Conservation (phyloP, 192 early-diverging fungal genomes). For the Backusella circina region DNA sequence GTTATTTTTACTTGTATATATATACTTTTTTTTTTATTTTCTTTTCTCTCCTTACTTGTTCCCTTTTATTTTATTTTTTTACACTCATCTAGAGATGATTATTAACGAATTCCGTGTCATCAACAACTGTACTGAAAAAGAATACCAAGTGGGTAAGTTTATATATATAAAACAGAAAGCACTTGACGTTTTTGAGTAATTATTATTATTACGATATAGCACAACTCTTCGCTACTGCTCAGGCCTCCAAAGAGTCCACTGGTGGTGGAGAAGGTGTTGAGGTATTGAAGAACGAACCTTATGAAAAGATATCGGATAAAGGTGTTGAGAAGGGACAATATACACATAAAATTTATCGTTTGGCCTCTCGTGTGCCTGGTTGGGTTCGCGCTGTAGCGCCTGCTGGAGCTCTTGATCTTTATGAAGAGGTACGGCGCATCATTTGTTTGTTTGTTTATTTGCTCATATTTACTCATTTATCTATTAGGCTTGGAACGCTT, state of each 20-base stretch:
- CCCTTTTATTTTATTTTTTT: background rate
- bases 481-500: slow-evolving; percentile 71
- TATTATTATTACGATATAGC: no score
- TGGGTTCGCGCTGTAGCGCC: slow-evolving; percentile 59
- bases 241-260: slow-evolving; percentile 74
- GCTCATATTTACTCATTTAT: background rate
- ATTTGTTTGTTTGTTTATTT: background rate
- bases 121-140: slow-evolving; percentile 72
- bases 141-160: slow-evolving; percentile 57
- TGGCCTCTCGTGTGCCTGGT: slow-evolving; percentile 47
- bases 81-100: slow-evolving; percentile 37
- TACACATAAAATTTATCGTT: slow-evolving; percentile 73
- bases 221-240: slow-evolving; percentile 70
- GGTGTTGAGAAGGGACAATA: slow-evolving; percentile 70
- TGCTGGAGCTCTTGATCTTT: slow-evolving; percentile 58
- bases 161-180: background rate
- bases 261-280: slow-evolving; percentile 80
- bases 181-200: background rate
- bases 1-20: no score
- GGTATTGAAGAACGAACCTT: slow-evolving; percentile 72
- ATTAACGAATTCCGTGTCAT: slow-evolving; percentile 76
- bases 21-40: background rate
- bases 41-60: background rate
- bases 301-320: slow-evolving; percentile 51
- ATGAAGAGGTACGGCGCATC: slow-evolving; percentile 48